Base-by-base conservation (phyloP, 2,329 filamentous ascomycete species). In the Stemphylium vesicarium region DNA sequence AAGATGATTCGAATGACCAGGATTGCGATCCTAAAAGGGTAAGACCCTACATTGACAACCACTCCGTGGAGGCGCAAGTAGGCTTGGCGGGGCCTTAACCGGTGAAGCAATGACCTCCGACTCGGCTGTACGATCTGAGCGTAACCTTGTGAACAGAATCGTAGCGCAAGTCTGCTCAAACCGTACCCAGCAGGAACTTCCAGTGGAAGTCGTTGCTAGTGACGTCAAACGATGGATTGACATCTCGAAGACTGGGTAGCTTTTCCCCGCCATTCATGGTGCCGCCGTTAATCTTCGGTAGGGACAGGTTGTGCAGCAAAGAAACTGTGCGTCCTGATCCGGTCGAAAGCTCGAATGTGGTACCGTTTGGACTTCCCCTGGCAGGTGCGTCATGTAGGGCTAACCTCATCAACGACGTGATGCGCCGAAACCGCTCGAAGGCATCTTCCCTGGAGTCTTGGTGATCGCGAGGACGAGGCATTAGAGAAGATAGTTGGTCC, bases 321-420 rank as follows among this genome's bases (percentile, higher is more conserved):
- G 70, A 73, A 1, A 73, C 70, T 18, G 68, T 72, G 22, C 70
- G 65, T 29, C 71, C 64, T 18, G 70, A 72, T 16, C 70, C 68
- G 24, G 69, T 73, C 13, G 69, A 70, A 40, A 74, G 68, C 53
- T 74, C 71, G 37, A 74, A 75, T 3, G 71, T 71, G 38, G 65
- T 67, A 24, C 66, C 65, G 44, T 67, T 72, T 6, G 71, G 71
- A 42, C 71, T 74, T 13, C 59, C 60, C 42, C 66, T 55, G 4
- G 63, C 62, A 4, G 56, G 60, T 11, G 58, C 53, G 24, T 59
- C 61, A 20, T 59, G 61, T 42, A 74, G 29, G 9, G 69, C 62
- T 42, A 60, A 57, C 40, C 68, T 66, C 68, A 75, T 74, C 31
- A 65, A 59, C 9, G 65, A 64, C 2, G 72, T 74, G 39, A 71